A percentile compares a stretch with the other conserved stretches of the same genome.
Evolutionary conservation across 2,329 filamentous ascomycete genomes (phyloP).

Genomic region (Mariannaea elegans): DNA sequence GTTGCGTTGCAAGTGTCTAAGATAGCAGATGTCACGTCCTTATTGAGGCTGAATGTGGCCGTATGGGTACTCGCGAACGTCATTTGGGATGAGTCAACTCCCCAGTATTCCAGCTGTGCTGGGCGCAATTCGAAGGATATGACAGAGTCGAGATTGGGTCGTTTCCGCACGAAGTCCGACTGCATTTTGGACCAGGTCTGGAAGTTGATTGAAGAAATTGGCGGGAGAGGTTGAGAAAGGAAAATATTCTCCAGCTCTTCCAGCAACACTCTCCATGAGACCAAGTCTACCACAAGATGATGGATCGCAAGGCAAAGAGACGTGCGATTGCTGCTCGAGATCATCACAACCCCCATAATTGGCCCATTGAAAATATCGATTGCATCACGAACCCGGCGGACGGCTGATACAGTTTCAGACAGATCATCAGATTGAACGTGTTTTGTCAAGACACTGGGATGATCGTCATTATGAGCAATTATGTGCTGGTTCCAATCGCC

Average conservation of each 20-base stretch:
- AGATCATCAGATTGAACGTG: background rate
- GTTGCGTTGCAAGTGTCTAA: slow-evolving; percentile 26
- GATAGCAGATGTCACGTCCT: slow-evolving; percentile 14
- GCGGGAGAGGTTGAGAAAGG: background rate
- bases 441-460: background rate
- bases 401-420: background rate
- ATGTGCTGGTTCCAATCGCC: background rate
- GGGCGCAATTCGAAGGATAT: background rate
- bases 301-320: background rate
- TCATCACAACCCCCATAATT: background rate
- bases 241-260: slow-evolving; percentile 2
- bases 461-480: background rate
- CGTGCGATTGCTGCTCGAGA: background rate
- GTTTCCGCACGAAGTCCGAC: background rate
- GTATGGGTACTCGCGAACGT: background rate
- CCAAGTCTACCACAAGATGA: background rate
- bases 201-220: background rate
- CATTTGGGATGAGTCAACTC: background rate
- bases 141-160: background rate
- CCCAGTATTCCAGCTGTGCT: background rate
- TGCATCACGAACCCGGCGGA: background rate
- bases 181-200: background rate
- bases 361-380: background rate
- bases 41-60: background rate
- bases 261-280: background rate